Base-by-base conservation (phyloP, 2,329 filamentous ascomycete genomes). In the Mycosphaerelloides madeirae region DNA sequence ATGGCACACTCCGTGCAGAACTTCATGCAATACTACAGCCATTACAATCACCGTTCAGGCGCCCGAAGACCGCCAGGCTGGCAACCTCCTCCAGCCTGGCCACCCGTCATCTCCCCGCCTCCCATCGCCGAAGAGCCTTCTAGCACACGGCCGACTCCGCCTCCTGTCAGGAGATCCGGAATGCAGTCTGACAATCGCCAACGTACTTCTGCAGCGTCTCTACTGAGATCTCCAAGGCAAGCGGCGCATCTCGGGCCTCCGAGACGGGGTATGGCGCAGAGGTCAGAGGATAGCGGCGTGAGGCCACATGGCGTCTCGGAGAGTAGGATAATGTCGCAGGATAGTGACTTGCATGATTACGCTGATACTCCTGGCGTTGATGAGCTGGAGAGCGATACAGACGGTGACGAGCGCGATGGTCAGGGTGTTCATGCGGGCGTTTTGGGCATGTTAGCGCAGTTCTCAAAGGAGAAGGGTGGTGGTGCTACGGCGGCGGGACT, bases 1-100 rank as follows among this genome's bases (percentile, higher is more conserved):
- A 95, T 98, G 87, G 84, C 93, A n/a, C 87, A 89, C 13, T 97
- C 91, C 0, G 93, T 96, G 63, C 90, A 93, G 59, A 89, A 90
- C 2, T 98, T 98, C 65, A 73, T 96, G 47, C 89, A 96, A 61
- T 90, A 95, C 56, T 98, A 98, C 55, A 69, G 56, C 44, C 59
- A 62, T 20, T 56, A 59, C 49, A 49, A 53, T 19, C 51, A 60
- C 48, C 44, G 64, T 46, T 29, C 53, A 31, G 53, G 65, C 11
- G 54, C 42, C 6, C 50, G 65, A 11, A 51, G 56, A 28, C 32
- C 37, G 1, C 50, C 49, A 38, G 53, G 50, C 11, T 63, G 55
- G 49, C 61, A 62, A 31, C 58, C 59, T 2, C 61, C 60, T 2
- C 60, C 60, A 8, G 50, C 55, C 1, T 64, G 59, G 60, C 61